A percentile compares a stretch with the other conserved stretches of the same genome.
These are phyloP conservation scores for Lathyrus sativus DNA, from an alignment of 306 rosid genomes.

Conservation along the genomic window DNA sequence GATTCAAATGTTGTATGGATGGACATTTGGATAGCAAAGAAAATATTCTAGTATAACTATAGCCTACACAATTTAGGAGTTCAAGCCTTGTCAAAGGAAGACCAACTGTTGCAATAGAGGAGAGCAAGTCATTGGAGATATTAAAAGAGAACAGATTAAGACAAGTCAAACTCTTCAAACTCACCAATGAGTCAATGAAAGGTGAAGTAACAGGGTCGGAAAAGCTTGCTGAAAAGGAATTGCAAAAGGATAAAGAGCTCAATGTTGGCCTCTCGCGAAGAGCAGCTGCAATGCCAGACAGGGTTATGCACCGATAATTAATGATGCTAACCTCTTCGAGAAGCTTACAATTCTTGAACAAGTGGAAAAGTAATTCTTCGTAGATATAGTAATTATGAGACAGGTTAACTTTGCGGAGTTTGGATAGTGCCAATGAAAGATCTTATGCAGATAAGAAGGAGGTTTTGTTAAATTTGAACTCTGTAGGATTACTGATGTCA, in stretches of 20 bases:
- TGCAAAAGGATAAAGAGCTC: conserved; percentile 39
- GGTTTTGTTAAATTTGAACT: neutral
- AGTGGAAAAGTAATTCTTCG: conserved; percentile 38
- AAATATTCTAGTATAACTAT: conserved; percentile 50
- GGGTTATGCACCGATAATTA: conserved; percentile 41
- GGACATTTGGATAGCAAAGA: conserved; percentile 48
- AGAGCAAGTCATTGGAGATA: conserved; percentile 59
- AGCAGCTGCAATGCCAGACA: conserved; percentile 46
- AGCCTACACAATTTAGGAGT: conserved; percentile 40
- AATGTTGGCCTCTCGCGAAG: conserved; percentile 41
- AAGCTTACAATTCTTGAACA: conserved; percentile 43
- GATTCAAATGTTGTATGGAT: conserved; percentile 54
- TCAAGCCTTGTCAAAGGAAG: conserved; percentile 60
- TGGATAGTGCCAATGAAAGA: conserved; percentile 41
- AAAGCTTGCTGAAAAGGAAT: too few species aligned
- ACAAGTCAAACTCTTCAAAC: conserved; percentile 38
- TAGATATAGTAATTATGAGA: conserved; percentile 52
- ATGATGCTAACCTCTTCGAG: conserved; percentile 44
- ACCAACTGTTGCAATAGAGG: conserved; percentile 47
- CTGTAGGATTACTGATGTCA: conserved; percentile 50
- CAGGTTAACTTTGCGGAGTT: conserved; percentile 55
- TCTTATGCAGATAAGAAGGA: conserved; percentile 8
- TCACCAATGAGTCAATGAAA: conserved; percentile 35
- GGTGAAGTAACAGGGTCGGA: neutral
- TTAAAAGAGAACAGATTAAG: conserved; percentile 42